Evolutionary conservation across 2,329 filamentous ascomycete species (phyloP).

Genomic region (Trichoderma atroviride): DNA sequence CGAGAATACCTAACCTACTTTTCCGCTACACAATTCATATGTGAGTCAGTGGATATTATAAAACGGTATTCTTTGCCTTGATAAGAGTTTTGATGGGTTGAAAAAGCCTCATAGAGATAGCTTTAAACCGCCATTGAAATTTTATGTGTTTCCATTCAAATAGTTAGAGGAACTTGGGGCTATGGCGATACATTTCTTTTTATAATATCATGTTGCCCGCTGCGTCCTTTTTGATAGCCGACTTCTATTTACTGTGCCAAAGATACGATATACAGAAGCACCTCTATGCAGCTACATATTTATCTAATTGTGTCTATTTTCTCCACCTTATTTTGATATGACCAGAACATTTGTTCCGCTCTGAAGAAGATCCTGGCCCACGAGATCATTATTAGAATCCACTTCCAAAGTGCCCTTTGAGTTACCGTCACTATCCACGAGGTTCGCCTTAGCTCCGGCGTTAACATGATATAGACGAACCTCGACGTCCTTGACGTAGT

Average conservation of each 20-base stretch:
- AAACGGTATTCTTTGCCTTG: too few relatives aligned
- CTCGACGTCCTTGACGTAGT: slow-evolving; percentile 52
- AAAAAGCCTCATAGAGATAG: too few relatives aligned
- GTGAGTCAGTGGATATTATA: too few relatives aligned
- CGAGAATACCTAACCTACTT: too few relatives aligned
- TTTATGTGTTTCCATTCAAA: background rate
- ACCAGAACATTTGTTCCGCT: background rate
- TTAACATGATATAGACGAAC: slow-evolving; percentile 49
- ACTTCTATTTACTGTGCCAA: background rate
- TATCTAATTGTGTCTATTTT: background rate
- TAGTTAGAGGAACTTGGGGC: background rate
- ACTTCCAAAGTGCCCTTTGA: background rate
- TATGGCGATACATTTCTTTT: background rate
- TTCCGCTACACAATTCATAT: too few relatives aligned
- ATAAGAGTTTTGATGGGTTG: too few relatives aligned
- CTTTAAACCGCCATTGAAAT: background rate
- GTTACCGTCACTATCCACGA: slow-evolving; percentile 50
- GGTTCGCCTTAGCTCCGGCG: slow-evolving; percentile 45
- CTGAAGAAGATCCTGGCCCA: background rate
- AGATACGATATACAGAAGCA: background rate
- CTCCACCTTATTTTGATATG: background rate
- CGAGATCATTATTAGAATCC: background rate
- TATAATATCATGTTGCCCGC: background rate
- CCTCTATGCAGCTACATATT: background rate
- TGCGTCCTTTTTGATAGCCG: background rate